Evolutionary conservation across 1,139 yeast genomes (phyloP).

Genomic region (Fermentozyma sake): DNA sequence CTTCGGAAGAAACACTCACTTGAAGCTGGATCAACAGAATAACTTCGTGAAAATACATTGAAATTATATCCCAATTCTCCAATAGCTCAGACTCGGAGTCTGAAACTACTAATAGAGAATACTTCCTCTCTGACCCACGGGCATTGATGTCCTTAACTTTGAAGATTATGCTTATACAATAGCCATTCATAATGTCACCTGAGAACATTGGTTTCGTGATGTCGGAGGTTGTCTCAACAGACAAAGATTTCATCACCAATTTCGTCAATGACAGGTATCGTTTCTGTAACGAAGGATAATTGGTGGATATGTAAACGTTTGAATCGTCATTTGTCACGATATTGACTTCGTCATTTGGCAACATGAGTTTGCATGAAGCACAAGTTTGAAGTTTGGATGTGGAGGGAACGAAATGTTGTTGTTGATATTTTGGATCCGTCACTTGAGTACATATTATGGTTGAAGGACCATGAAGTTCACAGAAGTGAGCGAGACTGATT

Average conservation of each 20-base stretch:
- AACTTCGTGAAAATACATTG: conserved; percentile 47
- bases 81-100: conserved; percentile 54
- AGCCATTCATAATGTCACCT: conserved; percentile 67
- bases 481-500: conserved; percentile 71
- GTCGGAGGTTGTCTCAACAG: conserved; percentile 70
- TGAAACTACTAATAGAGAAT: conserved; percentile 58
- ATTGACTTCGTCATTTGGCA: conserved; percentile 39
- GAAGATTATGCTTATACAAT: conserved; percentile 62
- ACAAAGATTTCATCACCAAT: conserved; percentile 59
- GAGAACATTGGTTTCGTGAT: conserved; percentile 64
- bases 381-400: conserved; percentile 46
- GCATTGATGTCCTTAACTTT: conserved; percentile 67
- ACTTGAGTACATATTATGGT: conserved; percentile 69
- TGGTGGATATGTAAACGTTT: conserved; percentile 42
- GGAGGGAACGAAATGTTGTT: conserved; percentile 17
- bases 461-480: conserved; percentile 84
- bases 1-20: conserved; percentile 22
- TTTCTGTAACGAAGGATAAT: conserved; percentile 56
- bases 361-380: conserved; percentile 50
- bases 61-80: conserved; percentile 54
- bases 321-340: conserved; percentile 16
- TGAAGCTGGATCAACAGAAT: conserved; percentile 45
- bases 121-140: conserved; percentile 74
- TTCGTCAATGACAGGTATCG: conserved; percentile 55
- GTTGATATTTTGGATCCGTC: conserved; percentile 13